Evolutionary conservation across 169 alveolate genomes (phyloP).

Genomic region (Eimeria praecox): DNA sequence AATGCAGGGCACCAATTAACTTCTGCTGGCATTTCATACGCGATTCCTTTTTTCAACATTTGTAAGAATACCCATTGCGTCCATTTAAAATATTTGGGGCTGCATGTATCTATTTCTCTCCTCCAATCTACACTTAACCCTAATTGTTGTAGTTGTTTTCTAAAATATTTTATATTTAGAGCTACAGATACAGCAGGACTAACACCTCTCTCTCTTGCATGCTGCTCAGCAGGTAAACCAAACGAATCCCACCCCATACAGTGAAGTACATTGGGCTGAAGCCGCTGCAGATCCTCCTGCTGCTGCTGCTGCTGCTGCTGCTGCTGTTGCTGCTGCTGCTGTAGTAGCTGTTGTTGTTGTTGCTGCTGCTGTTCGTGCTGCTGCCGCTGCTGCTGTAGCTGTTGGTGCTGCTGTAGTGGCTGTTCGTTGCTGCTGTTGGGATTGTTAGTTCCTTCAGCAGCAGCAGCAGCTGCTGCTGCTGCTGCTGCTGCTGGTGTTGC

Average conservation of each 20-base stretch:
- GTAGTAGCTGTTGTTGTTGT: not conserved
- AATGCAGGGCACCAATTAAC: slow-evolving; percentile 94
- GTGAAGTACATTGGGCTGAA: slow-evolving; percentile 89
- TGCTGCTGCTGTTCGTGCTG: not conserved
- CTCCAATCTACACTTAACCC: slow-evolving; percentile 95
- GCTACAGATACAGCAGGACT: slow-evolving; percentile 88
- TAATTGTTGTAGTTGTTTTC: slow-evolving; percentile 89
- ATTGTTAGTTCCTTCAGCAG: not conserved
- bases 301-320: slow-evolving; percentile 20
- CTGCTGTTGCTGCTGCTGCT: not conserved
- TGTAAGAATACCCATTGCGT: slow-evolving; percentile 94
- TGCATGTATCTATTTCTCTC: slow-evolving; percentile 92
- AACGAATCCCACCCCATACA: slow-evolving; percentile 97
- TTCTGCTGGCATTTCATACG: slow-evolving; percentile 88
- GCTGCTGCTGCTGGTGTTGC: slow-evolving; percentile 8
- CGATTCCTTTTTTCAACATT: slow-evolving; percentile 89
- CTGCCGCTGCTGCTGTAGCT: not conserved
- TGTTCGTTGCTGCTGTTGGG: not conserved
- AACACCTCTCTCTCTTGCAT: slow-evolving; percentile 89
- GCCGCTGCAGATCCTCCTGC: slow-evolving; percentile 85
- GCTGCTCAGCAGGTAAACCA: slow-evolving; percentile 96
- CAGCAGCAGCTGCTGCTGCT: not conserved
- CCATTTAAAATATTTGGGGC: slow-evolving; percentile 92
- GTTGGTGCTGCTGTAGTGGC: not conserved
- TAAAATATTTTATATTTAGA: slow-evolving; percentile 90